Evolutionary conservation across 2,329 filamentous ascomycete genomes (phyloP).

Genomic region (Aspergillus brunneoviolaceus): DNA sequence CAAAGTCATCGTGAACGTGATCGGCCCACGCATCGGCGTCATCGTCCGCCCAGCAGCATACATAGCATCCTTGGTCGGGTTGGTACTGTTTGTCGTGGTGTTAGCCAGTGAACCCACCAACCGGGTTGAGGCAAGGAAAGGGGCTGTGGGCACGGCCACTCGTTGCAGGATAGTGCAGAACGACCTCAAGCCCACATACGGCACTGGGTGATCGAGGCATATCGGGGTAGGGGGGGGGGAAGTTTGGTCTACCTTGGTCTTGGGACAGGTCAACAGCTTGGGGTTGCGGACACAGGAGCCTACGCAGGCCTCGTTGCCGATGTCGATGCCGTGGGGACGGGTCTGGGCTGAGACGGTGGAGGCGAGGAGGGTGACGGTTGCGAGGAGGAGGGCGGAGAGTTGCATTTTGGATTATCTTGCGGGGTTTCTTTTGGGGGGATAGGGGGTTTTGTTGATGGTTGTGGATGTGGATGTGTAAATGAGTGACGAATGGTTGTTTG

Average conservation of each 20-base stretch:
- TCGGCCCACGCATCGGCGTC: slow-evolving; percentile 4
- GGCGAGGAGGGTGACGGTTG: not conserved
- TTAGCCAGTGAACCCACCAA: not conserved
- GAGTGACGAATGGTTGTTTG: not conserved
- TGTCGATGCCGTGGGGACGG: slow-evolving; percentile 1
- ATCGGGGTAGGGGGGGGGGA: no score
- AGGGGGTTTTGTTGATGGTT: not conserved
- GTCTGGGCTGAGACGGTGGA: not conserved
- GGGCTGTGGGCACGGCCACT: no score
- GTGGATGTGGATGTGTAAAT: not conserved
- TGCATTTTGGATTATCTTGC: not conserved
- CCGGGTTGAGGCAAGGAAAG: not conserved
- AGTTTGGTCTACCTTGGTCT: not conserved
- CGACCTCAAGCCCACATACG: no score
- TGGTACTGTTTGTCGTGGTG: not conserved
- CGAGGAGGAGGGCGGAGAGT: slow-evolving; percentile 1
- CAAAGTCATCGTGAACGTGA: not conserved
- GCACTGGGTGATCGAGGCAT: no score
- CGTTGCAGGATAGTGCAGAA: no score
- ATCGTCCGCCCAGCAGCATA: slow-evolving; percentile 16
- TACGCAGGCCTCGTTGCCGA: not conserved
- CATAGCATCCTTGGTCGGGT: slow-evolving; percentile 1
- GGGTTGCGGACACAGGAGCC: not conserved
- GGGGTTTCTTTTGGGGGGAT: no score
- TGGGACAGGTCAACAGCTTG: not conserved